Base-by-base conservation (phyloP, 164 flowering plant genomes). In the Umbilicus rupestris region DNA sequence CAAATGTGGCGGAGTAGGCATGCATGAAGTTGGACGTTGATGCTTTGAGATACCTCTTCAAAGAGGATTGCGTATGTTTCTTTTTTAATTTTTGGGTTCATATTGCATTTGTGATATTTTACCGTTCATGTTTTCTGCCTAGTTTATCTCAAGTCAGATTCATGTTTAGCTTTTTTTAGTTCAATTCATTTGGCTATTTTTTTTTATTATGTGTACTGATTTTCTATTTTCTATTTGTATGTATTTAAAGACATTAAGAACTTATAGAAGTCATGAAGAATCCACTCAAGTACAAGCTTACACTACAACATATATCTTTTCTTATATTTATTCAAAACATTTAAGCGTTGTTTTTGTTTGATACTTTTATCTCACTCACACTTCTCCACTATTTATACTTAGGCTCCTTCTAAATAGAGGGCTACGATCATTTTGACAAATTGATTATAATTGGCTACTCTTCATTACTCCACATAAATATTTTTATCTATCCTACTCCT, bases 41-140 rank as follows among this genome's bases (percentile, higher is more conserved):
- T 22, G 91, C 77, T 1, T 67, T 89, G 74, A 70, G 96, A 69
- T 89, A 87, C 67, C 89, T 94, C 10, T 83, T 93, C n/a, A 89
- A 89, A 69, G 99, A 94, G 70, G 99, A 94, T n/a, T n/a, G n/a
- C n/a, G n/a, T n/a, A n/a, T n/a, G n/a, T n/a, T n/a, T n/a, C n/a
- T n/a, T n/a, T n/a, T n/a, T n/a, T n/a, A n/a, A n/a, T 72, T 94
- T 94, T 66, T 78, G 97, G 83, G 99, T 94, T 78, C 97, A 91
- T 50, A 91, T 96, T 0, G 90, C 99, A 26, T 14, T 15, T 15
- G 16, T 17, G 14, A 15, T 46, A 22, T 52, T 59, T 14, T 24
- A 22, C 29, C 63, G 3, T 29, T 22, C 15, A 20, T 41, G 19
- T 63, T 39, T 39, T 11, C 39, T 90, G 95, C 10, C 89, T 94